phyloP scores from a whole-genome alignment of 129 eudicot genomes.

The Ambrosia trifida region DNA sequence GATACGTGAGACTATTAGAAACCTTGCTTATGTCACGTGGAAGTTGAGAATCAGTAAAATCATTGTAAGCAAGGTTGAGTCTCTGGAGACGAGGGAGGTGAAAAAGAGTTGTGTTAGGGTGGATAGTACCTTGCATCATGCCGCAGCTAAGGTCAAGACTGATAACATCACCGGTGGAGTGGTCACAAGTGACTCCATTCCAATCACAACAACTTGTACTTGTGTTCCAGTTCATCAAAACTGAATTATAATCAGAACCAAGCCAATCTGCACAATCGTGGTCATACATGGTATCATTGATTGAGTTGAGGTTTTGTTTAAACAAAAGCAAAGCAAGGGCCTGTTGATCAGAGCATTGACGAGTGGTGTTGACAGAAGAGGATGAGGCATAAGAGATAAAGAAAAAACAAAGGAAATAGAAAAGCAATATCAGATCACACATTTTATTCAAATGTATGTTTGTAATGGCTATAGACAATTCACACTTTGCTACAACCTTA shows the following conservation, averaged over 20 bases:
- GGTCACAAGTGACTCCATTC: constrained; percentile 40
- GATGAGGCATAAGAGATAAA: not conserved
- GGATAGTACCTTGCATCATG: constrained; percentile 34
- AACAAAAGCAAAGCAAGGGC: constrained; percentile 17
- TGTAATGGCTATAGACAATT: not conserved
- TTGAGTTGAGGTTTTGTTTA: constrained; percentile 21
- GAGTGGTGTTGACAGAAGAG: constrained; percentile 3
- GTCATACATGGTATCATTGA: not conserved
- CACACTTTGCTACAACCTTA: not conserved
- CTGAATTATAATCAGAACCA: constrained; percentile 12
- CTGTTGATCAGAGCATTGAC: constrained; percentile 10
- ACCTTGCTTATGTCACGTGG: constrained; percentile 18
- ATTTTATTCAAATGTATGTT: not conserved
- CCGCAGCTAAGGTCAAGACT: constrained; percentile 39
- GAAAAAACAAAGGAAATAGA: not conserved
- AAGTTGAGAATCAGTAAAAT: constrained; percentile 18
- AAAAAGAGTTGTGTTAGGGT: constrained; percentile 36
- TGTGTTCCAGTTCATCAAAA: constrained; percentile 31
- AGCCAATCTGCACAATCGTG: not conserved
- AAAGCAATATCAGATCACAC: not conserved
- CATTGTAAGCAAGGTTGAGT: constrained; percentile 38
- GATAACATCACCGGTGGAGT: constrained; percentile 32
- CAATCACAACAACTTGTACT: constrained; percentile 36
- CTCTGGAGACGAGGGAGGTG: constrained; percentile 22
- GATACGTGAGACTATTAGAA: constrained; percentile 33